Evolutionary conservation across 306 rosid species (phyloP).

Genomic region (Dalbergia oliveri): DNA sequence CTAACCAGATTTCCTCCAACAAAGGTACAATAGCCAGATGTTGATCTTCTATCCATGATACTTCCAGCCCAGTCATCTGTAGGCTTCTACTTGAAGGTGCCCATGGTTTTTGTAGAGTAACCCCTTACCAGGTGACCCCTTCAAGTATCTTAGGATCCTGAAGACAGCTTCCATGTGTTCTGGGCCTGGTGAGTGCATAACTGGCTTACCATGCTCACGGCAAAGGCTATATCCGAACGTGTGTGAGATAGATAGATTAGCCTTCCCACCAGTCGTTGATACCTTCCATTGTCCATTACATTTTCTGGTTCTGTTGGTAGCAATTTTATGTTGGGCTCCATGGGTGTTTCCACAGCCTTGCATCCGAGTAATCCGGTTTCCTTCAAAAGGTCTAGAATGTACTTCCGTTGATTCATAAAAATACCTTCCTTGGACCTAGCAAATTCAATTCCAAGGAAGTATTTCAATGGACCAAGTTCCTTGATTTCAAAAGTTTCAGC

Average conservation of each 20-base stretch:
- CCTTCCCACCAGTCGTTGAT: neutral
- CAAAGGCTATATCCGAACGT: neutral
- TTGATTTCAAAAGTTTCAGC: too few relatives aligned
- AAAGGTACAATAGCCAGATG: too few relatives aligned
- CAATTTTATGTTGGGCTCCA: neutral
- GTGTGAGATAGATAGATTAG: conserved; percentile 5
- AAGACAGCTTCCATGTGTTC: neutral
- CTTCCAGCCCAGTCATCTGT: neutral
- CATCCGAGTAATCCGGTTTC: too few relatives aligned
- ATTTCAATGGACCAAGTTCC: too few relatives aligned
- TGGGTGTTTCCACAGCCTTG: neutral
- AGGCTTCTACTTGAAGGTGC: neutral
- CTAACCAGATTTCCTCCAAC: too few relatives aligned
- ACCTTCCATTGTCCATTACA: neutral
- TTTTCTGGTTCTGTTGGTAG: neutral
- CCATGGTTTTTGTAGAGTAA: neutral
- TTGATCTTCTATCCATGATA: neutral
- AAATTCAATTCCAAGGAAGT: too few relatives aligned
- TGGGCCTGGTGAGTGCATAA: neutral
- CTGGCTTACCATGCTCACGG: neutral
- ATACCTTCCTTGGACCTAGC: too few relatives aligned
- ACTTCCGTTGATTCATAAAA: too few relatives aligned
- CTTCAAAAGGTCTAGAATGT: too few relatives aligned
- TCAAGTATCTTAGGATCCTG: conserved; percentile 13
- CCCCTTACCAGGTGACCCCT: neutral